A percentile compares a stretch with the other conserved stretches of the same genome.
Evolutionary conservation across 306 rosid species (phyloP).

Genomic region (Medicago ruthenica): DNA sequence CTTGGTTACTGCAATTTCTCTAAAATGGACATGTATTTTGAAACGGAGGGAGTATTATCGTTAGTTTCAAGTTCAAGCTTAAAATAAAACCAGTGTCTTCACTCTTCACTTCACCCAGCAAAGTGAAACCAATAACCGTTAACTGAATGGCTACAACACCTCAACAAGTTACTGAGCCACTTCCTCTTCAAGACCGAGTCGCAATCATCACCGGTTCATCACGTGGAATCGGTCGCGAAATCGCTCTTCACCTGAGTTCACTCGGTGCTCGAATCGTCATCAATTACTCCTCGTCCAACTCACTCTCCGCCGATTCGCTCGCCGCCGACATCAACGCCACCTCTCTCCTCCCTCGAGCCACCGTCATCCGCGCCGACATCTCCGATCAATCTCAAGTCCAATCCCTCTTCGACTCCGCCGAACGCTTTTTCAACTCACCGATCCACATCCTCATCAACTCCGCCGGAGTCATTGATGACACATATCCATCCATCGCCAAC

Average conservation of each 20-base stretch:
- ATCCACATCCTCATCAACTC: no score
- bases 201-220: not conserved
- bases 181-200: not conserved
- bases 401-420: not conserved
- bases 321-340: not conserved
- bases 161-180: no score
- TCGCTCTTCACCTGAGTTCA: not conserved
- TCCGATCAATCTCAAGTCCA: not conserved
- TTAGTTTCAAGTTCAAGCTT: no score
- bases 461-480: not conserved
- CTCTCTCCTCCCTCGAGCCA: not conserved
- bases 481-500: not conserved
- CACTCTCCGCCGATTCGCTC: not conserved
- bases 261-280: not conserved
- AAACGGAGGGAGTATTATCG: no score
- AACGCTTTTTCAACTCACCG: not conserved
- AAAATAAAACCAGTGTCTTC: no score
- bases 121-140: no score
- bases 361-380: not conserved
- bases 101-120: no score
- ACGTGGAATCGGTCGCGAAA: not conserved
- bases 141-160: no score
- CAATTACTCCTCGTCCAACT: not conserved
- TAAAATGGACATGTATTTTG: no score
- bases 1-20: no score